Evolutionary conservation across 257 asterid genomes (phyloP), one percentile per base, ranked within the genome.

Genomic region (Knoxia roxburghii): DNA sequence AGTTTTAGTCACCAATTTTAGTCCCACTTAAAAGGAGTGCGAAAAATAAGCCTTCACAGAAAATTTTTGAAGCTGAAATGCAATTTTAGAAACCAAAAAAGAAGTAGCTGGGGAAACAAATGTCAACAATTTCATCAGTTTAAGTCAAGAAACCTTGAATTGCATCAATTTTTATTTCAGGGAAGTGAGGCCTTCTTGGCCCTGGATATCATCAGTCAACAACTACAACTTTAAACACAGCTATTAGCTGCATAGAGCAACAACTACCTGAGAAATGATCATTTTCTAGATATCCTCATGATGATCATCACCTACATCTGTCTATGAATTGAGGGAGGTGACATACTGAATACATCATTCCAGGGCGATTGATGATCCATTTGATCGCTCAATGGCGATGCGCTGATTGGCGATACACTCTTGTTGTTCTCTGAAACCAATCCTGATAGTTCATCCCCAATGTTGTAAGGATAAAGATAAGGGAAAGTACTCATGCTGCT

Each of bases 361-460:
- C 78, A 73, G 2, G 77, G 68, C 24, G 75, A 33, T 27, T 46
- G 41, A 46, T 46, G 40, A 41, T 75, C 77, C 14, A 56, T 67
- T 46, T 24, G 68, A 71, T 70, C 67, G 49, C 65, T 48, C 65
- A 67, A 60, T 14, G 37, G 46, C 2, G 73, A 68, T 43, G 55
- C 39, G 7, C 68, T 63, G 7, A 63, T 5, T 20, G 65, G 65
- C 2, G 73, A 59, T 21, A 46, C 61, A 54, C 64, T 68, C 40
- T 75, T 66, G 40, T 70, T 75, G 40, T 70, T 75, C 60, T 37
- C 53, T 1, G 79, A 64, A 39, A 63, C 75, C 73, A 78, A 30
- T 50, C 65, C 69, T 8, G 81, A 65, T 52, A 54, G 51, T 59
- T 61, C 59, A 35, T 69, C 63, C 20, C 51, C 66, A 27, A n/a